Conservation (phyloP, 768 basidiomycete species). For the Rhodotorula kratochvilovae region DNA sequence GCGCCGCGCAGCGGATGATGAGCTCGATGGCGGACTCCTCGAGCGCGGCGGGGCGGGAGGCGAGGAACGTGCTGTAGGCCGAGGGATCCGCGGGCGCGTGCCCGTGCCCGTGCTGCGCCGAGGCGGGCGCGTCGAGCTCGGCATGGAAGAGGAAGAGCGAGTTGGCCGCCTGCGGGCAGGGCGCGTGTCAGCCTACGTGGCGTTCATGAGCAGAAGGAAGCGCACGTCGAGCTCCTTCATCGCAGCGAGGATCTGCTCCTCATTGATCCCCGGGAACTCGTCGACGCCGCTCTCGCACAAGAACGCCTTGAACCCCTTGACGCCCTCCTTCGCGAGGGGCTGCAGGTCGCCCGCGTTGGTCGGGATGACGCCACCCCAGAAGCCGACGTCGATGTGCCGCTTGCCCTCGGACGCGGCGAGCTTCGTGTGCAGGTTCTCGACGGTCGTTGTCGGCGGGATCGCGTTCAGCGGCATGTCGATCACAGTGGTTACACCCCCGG, state of each 20-base stretch:
- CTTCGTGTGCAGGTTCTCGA: constrained; percentile 68
- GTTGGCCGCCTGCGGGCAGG: constrained; percentile 55
- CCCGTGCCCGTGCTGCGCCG: constrained; percentile 14
- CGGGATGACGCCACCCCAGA: constrained; percentile 94
- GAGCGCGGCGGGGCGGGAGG: constrained; percentile 72
- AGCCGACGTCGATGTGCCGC: constrained; percentile 75
- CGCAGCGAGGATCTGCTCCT: constrained; percentile 62
- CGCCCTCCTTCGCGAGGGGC: constrained; percentile 71
- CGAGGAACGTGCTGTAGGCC: constrained; percentile 73
- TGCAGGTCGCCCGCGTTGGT: constrained; percentile 73
- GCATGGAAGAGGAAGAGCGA: constrained; percentile 87
- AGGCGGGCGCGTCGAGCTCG: constrained; percentile 56
- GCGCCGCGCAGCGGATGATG: constrained; percentile 62
- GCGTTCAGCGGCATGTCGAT: constrained; percentile 99
- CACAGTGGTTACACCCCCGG: constrained; percentile 90
- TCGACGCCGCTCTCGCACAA: constrained; percentile 93
- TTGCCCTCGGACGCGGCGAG: constrained; percentile 65
- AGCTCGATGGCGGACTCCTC: constrained; percentile 77
- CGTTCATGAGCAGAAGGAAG: too few species aligned
- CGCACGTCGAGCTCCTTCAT: constrained; percentile 70
- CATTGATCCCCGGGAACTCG: constrained; percentile 84
- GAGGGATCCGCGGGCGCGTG: constrained; percentile 50
- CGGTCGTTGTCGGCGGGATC: constrained; percentile 88
- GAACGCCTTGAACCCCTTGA: constrained; percentile 96
- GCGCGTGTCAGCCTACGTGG: too few species aligned